A percentile compares a stretch with the other conserved stretches of the same genome.
phyloP scores from a whole-genome alignment of 2,329 filamentous ascomycete genomes.

The Fusarium decemcellulare region DNA sequence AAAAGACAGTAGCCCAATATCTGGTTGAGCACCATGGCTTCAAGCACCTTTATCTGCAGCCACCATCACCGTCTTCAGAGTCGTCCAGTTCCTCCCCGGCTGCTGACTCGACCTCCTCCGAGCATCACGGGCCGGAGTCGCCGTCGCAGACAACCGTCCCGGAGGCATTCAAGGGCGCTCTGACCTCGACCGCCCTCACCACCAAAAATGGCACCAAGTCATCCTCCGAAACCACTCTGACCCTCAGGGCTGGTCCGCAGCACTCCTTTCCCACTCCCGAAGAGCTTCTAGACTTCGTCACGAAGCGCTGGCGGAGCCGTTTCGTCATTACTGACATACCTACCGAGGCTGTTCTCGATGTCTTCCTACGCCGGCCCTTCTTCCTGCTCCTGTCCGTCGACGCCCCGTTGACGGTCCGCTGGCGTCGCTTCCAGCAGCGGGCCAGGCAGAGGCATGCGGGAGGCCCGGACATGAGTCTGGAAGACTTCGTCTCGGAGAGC shows the following conservation, averaged over 20 bases:
- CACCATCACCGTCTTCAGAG: constrained; percentile 14
- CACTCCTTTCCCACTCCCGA: constrained; percentile 73
- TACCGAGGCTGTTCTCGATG: constrained; percentile 80
- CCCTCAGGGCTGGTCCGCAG: constrained; percentile 43
- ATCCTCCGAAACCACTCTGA: constrained; percentile 44
- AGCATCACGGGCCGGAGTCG: constrained; percentile 21
- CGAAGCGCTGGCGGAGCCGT: constrained; percentile 83
- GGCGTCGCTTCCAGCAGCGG: constrained; percentile 77
- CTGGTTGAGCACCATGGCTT: constrained; percentile 89
- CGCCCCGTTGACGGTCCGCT: constrained; percentile 87
- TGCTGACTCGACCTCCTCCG: constrained; percentile 22
- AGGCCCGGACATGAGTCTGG: constrained; percentile 58
- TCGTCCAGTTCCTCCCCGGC: constrained; percentile 20
- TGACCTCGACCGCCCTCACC: constrained; percentile 46
- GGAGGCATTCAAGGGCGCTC: constrained; percentile 42
- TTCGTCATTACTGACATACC: constrained; percentile 91
- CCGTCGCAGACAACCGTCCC: constrained; percentile 23
- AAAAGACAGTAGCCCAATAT: constrained; percentile 90
- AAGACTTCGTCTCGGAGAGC: constrained; percentile 69
- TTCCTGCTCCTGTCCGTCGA: constrained; percentile 95
- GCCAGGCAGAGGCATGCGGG: constrained; percentile 36
- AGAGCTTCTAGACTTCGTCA: constrained; percentile 86
- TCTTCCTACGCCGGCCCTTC: constrained; percentile 85
- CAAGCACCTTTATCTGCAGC: constrained; percentile 74
- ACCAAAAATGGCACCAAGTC: constrained; percentile 45